A percentile compares a stretch with the other conserved stretches of the same genome.
These are phyloP conservation scores for Alternaria dauci DNA, from an alignment of 2,329 filamentous ascomycete genomes.

Conservation along the genomic window DNA sequence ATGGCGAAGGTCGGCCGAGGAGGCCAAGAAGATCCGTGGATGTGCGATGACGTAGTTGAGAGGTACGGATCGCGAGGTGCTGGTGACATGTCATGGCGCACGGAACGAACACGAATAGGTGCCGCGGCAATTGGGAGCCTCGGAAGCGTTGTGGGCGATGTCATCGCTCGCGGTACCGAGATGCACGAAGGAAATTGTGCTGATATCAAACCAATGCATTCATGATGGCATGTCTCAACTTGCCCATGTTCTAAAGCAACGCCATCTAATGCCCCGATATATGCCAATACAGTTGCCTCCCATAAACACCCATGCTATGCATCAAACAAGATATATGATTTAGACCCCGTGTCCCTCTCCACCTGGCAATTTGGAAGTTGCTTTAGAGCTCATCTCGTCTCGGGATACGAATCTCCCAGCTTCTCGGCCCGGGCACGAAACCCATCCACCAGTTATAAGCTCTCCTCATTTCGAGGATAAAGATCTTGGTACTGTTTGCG, in stretches of 20 bases:
- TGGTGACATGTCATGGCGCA: background rate
- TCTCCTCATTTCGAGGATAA: slow-evolving; percentile 62
- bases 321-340: background rate
- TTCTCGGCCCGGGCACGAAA: slow-evolving; percentile 64
- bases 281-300: background rate
- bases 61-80: background rate
- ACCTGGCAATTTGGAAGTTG: background rate
- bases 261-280: slow-evolving; percentile 3
- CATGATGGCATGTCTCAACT: background rate
- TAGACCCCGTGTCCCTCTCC: background rate
- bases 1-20: background rate
- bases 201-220: background rate
- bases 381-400: slow-evolving; percentile 39
- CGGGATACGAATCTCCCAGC: slow-evolving; percentile 61
- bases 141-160: background rate
- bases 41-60: slow-evolving; percentile 1
- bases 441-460: slow-evolving; percentile 71
- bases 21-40: background rate
- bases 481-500: slow-evolving; percentile 58
- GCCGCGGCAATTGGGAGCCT: background rate
- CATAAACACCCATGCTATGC: slow-evolving; percentile 27
- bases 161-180: background rate
- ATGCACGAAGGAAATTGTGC: background rate
- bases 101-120: background rate
- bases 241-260: background rate